Conservation (phyloP, 2,329 filamentous ascomycete genomes). For the Pyrenophora seminiperda region DNA sequence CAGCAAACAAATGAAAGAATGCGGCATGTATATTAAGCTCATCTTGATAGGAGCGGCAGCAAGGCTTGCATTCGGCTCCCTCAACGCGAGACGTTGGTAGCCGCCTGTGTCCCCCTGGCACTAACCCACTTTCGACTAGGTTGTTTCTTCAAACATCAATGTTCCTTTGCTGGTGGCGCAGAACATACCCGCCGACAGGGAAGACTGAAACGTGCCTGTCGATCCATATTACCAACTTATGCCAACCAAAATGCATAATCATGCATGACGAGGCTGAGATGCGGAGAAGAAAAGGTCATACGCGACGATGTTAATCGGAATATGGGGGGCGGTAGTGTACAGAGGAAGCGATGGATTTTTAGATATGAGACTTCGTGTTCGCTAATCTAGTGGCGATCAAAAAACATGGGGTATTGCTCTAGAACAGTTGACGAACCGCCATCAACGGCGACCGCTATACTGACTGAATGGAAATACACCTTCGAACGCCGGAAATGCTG, state of each 20-base stretch:
- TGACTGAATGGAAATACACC: constrained; percentile 5
- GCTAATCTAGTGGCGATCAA: constrained; percentile 6
- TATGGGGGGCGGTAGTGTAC: neutral
- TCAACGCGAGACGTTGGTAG: constrained; percentile 8
- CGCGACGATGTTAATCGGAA: neutral
- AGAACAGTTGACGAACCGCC: constrained; percentile 1
- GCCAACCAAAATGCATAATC: constrained; percentile 5
- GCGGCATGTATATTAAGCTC: constrained; percentile 9
- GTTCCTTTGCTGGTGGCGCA: too few relatives aligned
- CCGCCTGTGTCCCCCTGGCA: neutral
- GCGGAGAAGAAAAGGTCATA: neutral
- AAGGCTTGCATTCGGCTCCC: constrained; percentile 5
- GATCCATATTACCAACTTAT: constrained; percentile 8
- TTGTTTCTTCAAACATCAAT: constrained; percentile 4
- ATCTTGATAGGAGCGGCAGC: constrained; percentile 11
- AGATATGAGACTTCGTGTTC: constrained; percentile 6
- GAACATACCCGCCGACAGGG: constrained; percentile 2
- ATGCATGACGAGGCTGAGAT: neutral
- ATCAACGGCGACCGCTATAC: neutral
- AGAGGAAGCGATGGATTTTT: neutral
- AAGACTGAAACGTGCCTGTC: constrained; percentile 3
- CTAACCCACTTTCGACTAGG: constrained; percentile 3
- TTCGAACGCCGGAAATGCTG: constrained; percentile 8
- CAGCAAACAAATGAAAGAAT: neutral
- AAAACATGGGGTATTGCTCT: constrained; percentile 12